Conservation (phyloP, 192 early-diverging fungal species). For the Coemansia sp. region DNA sequence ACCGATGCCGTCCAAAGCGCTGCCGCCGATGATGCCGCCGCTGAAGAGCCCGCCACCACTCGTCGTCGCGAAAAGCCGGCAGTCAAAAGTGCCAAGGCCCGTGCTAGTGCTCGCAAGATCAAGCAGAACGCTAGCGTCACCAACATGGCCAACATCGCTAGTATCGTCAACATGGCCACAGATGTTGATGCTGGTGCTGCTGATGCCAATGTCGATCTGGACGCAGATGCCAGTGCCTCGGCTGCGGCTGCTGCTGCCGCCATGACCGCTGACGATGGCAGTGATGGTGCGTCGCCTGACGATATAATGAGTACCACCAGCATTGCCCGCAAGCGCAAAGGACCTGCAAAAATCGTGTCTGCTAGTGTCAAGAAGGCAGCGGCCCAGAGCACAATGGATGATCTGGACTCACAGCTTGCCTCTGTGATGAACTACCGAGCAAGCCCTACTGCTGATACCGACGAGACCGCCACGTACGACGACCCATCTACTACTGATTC, state of each 20-base stretch:
- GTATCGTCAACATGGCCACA: not conserved
- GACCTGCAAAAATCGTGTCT: not conserved
- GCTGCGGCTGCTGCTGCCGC: constrained; percentile 2
- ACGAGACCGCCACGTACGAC: not conserved
- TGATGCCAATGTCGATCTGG: constrained; percentile 1
- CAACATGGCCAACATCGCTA: not conserved
- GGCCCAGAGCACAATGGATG: not conserved
- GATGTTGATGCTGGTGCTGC: constrained; percentile 7
- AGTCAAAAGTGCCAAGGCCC: not conserved
- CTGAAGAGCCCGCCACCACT: not conserved
- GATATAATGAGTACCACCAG: not conserved
- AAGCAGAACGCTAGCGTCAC: not conserved
- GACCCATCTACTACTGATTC: constrained; percentile 7
- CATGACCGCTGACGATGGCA: not conserved
- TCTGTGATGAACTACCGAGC: constrained; percentile 2
- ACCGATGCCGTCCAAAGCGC: constrained; percentile 3
- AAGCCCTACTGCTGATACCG: not conserved
- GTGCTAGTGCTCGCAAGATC: constrained; percentile 9
- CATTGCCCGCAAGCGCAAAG: not conserved
- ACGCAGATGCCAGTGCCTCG: constrained; percentile 4
- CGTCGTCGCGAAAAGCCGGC: not conserved
- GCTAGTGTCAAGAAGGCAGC: not conserved
- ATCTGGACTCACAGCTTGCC: not conserved
- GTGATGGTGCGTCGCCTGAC: not conserved
- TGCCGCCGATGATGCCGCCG: not conserved